Evolutionary conservation across 192 early-diverging fungal genomes (phyloP), one percentile per base, ranked within the genome.

Genomic region (Entophlyctis helioformis): DNA sequence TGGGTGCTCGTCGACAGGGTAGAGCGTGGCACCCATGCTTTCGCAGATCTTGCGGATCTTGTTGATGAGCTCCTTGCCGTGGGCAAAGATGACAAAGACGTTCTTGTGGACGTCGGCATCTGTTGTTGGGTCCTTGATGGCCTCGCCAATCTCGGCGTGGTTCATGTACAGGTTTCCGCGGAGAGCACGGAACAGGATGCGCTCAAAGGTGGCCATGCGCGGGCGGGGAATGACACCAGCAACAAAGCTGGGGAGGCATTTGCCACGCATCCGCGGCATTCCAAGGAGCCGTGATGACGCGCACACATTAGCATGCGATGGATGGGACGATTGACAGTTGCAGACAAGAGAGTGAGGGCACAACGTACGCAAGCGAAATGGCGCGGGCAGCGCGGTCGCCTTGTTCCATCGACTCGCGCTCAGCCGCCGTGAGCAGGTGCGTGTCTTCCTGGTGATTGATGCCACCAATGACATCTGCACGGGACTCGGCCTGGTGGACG

Each of bases 61-160:
- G 55, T 71, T 72, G 26, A 95, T 64, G 51, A 97, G 72, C 57
- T 91, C 85, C 42, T 72, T 66, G 41, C 96, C 96, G 52, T 99
- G 96, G 8, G 93, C 91, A 80, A 99, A 99, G 48, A 99, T 87
- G 44, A 91, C 82, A 57, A 99, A 97, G 4, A 96, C 96, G 54
- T 87, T 93, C 74, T 99, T 99, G 50, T 91, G 79, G 3, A 96
- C 81, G 8, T 74, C 54, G 51, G 85, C 81, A 53, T 97, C 93
- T 1, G 80, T 84, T 39, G 70, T 77, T 8, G 93, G 93, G 53
- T 99, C 96, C 34, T 74, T 66, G 53, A 99, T 89, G 5, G 81
- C 75, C 57, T 97, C 96, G 33, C 89, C 89, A 53, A 99, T 95
- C 53, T 96, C 93, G 2, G 89, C 87, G 37, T 84, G 76, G 63